Base-by-base conservation (phyloP, 306 rosid genomes). In the Heteromeles arbutifolia region DNA sequence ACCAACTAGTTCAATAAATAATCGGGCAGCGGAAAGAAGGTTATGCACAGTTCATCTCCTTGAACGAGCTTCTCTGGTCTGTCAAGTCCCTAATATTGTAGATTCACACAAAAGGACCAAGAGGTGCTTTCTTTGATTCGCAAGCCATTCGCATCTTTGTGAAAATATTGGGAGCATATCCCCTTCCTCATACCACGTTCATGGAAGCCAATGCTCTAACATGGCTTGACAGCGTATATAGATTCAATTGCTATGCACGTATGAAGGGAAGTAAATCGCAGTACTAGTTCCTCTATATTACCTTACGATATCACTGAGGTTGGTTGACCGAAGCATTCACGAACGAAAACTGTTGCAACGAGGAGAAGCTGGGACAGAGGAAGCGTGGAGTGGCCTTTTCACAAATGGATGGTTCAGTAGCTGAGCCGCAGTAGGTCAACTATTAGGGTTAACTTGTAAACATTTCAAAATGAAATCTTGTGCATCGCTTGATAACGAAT, bases 371-470 rank as follows among this genome's bases (percentile, higher is more conserved):
- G 91, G 92, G 74, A 86, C 88, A 44, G 92, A 85, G 32, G 83
- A 75, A 24, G 85, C 80, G 76, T 90, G 81, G 65, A 77, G 75
- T 58, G 84, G 88, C 81, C 87, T 84, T 78, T 81, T 84, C 61
- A 95, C 85, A 82, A 95, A 95, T 52, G 93, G 79, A 80, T 95
- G 96, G 76, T 76, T 78, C 74, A 90, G 76, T 74, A 95, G 97
- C 73, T 81, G 79, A 73, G 84, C 84, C 72, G 97, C 92, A 67
- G 91, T 79, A 57, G 92, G 92, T 68, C 97, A 97, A 73, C 78
- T 76, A 29, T 77, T 56, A 5, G 97, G 96, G 78, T 83, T 83
- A 73, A 88, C 91, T 83, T 84, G 87, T 44, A 95, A 85, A 85
- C 99, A 95, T 85, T 84, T 84, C 78, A 82, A 54, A 73, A 95